Evolutionary conservation across 805 yeast genomes (phyloP), one percentile per base, ranked within the genome.

Genomic region (Teunomyces cretensis): DNA sequence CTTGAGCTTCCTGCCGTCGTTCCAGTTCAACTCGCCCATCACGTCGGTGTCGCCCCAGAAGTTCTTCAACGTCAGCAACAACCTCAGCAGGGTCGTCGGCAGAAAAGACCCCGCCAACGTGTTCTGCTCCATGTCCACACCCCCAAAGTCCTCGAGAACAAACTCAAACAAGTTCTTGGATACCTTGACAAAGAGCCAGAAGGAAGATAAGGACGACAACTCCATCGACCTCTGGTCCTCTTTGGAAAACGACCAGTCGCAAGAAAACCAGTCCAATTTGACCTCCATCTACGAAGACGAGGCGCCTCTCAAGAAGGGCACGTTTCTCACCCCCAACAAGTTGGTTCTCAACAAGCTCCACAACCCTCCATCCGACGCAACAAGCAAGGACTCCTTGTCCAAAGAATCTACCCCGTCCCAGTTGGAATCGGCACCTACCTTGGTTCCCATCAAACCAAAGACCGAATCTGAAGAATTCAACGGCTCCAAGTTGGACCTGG

Each of bases 1-100:
- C 6, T 51, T 70, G 26, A 69, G 68, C 30, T 67, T 70, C 41
- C 73, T 67, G 72, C 75, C 76, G 11, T 67, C 73, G n/a, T 68
- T 70, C 52, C 67, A 62, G 31, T 65, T 70, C 50, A 55, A 62
- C 41, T 64, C 73, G 9, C 75, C 75, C 6, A 43, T 67, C 16
- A 53, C 53, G 39, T 47, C 63, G n/a, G 52, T 64, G 6, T 68
- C 74, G 9, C 73, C 74, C 1, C 70, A 63, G 39, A 53, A 65
- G 38, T 60, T 68, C 44, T 58, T 67, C 46, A 63, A 58, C 39
- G 48, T 52, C 6, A 49, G 66, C 6, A 54, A 52, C 28, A 55
- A 54, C 39, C 44, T 60, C 38, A 46, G 42, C 43, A 55, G 47
- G 36, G 52, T 44, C 7, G 38, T 57, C 37, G 19, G 32, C 39